Percentiles rank a stretch among this genome's conserved stretches.
These are phyloP conservation scores for Sanguinoderma infundibulare DNA, from an alignment of 1,284 basidiomycete genomes.

Conservation along the genomic window DNA sequence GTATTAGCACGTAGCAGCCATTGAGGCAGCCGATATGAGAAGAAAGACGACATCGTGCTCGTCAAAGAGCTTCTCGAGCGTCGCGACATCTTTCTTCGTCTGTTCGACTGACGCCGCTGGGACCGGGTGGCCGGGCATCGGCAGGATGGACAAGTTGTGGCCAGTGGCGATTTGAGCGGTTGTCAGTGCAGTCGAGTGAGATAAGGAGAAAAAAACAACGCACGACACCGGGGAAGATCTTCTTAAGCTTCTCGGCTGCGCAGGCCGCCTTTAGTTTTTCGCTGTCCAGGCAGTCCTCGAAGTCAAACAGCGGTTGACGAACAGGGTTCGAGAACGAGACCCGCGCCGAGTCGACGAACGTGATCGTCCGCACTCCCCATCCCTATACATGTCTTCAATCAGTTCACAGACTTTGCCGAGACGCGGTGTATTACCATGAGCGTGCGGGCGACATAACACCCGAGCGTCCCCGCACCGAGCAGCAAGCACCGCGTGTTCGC, in stretches of 20 bases:
- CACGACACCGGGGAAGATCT: slow-evolving; percentile 93
- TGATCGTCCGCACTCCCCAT: slow-evolving; percentile 95
- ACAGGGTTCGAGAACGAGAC: slow-evolving; percentile 98
- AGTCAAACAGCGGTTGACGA: slow-evolving; percentile 94
- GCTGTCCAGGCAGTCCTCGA: slow-evolving; percentile 91
- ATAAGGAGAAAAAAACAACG: slow-evolving; percentile 35
- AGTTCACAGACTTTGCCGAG: background rate
- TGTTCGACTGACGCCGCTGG: slow-evolving; percentile 60
- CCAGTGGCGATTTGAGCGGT: slow-evolving; percentile 74
- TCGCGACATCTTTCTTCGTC: slow-evolving; percentile 67
- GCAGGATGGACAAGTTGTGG: slow-evolving; percentile 78
- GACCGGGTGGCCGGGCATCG: slow-evolving; percentile 98
- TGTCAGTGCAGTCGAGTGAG: too few species aligned
- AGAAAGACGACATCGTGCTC: slow-evolving; percentile 91
- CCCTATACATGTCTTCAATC: slow-evolving; percentile 55
- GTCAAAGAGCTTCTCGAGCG: slow-evolving; percentile 80
- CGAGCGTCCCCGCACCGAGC: slow-evolving; percentile 94
- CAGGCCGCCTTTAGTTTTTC: slow-evolving; percentile 93
- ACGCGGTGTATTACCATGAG: slow-evolving; percentile 70
- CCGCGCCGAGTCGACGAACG: slow-evolving; percentile 87
- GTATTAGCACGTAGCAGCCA: background rate
- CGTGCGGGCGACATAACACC: slow-evolving; percentile 92
- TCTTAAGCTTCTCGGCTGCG: slow-evolving; percentile 86
- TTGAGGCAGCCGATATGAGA: slow-evolving; percentile 62
- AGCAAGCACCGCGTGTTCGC: slow-evolving; percentile 82